Conservation (phyloP, 192 early-diverging fungal genomes). For the Podila clonocystis region DNA sequence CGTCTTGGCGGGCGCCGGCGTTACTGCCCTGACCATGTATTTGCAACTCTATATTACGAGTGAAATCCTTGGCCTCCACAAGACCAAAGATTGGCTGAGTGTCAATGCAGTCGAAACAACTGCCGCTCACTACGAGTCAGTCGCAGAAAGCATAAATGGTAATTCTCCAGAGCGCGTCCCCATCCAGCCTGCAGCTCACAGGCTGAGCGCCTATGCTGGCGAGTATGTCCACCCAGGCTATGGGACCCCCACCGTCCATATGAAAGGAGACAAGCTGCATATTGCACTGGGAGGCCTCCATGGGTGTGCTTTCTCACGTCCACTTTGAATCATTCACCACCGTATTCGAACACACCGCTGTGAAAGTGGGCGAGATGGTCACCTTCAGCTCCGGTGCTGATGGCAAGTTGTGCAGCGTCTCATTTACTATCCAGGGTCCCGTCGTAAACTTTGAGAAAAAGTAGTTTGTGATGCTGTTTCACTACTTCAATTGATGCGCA, state of each 20-base stretch:
- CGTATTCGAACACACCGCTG: neutral
- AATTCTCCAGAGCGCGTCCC: neutral
- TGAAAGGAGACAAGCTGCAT: neutral
- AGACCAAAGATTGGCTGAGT: neutral
- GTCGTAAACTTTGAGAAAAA: too few species aligned
- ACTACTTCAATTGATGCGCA: too few species aligned
- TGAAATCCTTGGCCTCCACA: neutral
- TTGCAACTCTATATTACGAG: neutral
- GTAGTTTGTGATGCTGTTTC: too few species aligned
- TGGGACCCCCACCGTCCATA: neutral
- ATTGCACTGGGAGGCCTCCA: neutral
- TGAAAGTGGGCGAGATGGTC: too few species aligned
- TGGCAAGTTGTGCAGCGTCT: too few species aligned
- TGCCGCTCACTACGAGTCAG: neutral
- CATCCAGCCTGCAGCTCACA: neutral
- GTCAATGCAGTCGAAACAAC: neutral
- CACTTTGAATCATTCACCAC: conserved; percentile 3
- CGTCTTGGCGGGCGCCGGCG: neutral
- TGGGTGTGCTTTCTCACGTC: neutral
- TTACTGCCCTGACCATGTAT: neutral
- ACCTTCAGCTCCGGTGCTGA: too few species aligned
- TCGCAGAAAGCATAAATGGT: neutral
- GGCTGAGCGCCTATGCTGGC: neutral
- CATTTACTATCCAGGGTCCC: too few species aligned
- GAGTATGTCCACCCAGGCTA: neutral